phyloP scores from a whole-genome alignment of 208 protist species.

The Acanthamoeba culbertsoni region DNA sequence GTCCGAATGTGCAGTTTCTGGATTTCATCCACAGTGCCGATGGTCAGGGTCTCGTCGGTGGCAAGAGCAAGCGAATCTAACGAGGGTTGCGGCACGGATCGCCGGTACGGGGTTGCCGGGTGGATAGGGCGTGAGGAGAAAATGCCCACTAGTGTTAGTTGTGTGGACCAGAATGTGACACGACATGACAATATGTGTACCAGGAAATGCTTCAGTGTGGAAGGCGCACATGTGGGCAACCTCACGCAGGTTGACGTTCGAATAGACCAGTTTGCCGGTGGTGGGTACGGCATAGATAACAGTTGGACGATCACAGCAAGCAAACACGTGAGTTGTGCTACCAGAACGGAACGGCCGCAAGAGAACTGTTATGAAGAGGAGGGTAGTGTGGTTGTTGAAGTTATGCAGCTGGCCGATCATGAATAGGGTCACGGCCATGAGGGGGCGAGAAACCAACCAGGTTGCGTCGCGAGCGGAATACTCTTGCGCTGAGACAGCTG shows the following conservation, averaged over 20 bases:
- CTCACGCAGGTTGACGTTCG: constrained; percentile 82
- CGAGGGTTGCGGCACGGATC: neutral
- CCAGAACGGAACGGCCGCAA: constrained; percentile 55
- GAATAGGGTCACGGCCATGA: too few species aligned
- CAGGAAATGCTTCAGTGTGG: constrained; percentile 69
- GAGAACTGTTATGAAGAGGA: neutral
- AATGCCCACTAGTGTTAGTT: too few species aligned
- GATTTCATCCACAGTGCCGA: constrained; percentile 86
- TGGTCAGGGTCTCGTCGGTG: constrained; percentile 69
- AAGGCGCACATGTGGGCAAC: constrained; percentile 78
- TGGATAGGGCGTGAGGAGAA: neutral
- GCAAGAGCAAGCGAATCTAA: constrained; percentile 77
- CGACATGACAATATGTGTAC: neutral
- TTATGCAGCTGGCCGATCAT: too few species aligned
- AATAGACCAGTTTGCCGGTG: constrained; percentile 82
- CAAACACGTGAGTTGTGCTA: constrained; percentile 79
- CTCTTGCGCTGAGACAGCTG: constrained; percentile 73
- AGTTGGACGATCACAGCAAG: constrained; percentile 82
- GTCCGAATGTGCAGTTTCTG: constrained; percentile 86
- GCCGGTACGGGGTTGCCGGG: neutral
- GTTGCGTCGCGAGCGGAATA: constrained; percentile 81
- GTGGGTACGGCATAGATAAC: constrained; percentile 78
- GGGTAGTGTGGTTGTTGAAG: too few species aligned
- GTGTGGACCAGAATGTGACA: too few species aligned
- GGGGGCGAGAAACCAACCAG: constrained; percentile 60